Base-by-base conservation (phyloP, 1,139 yeast species). In the Saccharomyces hybrid region DNA sequence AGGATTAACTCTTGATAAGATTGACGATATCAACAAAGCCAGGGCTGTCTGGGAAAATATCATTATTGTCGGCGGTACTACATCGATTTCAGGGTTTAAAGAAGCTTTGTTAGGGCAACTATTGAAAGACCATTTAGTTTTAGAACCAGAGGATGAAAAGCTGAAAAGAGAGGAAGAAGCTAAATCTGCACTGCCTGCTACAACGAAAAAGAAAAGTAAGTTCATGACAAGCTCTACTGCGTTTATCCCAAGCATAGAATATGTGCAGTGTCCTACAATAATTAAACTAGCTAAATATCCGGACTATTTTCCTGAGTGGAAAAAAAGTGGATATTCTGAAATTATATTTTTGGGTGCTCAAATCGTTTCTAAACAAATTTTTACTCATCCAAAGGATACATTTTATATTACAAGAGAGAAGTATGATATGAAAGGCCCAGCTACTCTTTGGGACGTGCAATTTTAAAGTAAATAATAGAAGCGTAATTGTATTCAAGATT, bases 241-340 rank as follows among this genome's bases (percentile, higher is more conserved):
- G 9, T 73, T 72, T 28, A 49, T 64, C 16, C 61, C 61, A 29
- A 56, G 56, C 13, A 49, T 67, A 5, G 71, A 68, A 52, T 68
- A 68, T 51, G 55, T 56, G 28, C 97, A 91, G 71, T 91, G 85
- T 1, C 98, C 98, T 16, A 82, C 84, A 25, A 76, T 83, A 11
- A 80, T 91, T 54, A 83, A 80, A 61, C 68, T 83, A 53, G 83
- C 85, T 34, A 85, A 85, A 63, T 79, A 82, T 67, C 95, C 97
- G 0, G 98, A 91, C 52, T 91, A 93, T 70, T 93, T 93, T 72
- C 89, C 96, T 0, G 96, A 89, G 63, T 93, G 98, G 98, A 91
- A 91, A 71, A 84, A 84, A 62, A 80, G 82, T 48, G 89, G 88
- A 2, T 85, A 86, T 81, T 84, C 86, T 58, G 93, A 88, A 61